A percentile compares a stretch with the other conserved stretches of the same genome.
These are phyloP conservation scores for Cladophialophora carrionii DNA, from an alignment of 2,329 filamentous ascomycete genomes.

Conservation along the genomic window DNA sequence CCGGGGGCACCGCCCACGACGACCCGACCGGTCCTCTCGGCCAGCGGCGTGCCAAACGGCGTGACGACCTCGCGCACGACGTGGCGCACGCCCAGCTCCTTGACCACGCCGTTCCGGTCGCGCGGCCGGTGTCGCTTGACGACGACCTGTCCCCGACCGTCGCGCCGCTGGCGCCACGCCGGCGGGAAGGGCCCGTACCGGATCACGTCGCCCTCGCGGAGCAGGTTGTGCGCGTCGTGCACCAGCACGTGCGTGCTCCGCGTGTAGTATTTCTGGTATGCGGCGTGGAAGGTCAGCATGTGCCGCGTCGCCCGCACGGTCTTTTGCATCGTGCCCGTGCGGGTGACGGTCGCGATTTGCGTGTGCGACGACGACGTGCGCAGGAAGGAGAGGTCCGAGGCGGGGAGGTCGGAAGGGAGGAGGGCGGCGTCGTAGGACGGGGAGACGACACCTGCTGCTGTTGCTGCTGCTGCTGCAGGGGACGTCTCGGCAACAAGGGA, in stretches of 20 bases:
- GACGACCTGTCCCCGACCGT: constrained; percentile 18
- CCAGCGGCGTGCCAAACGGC: constrained; percentile 34
- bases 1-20: constrained; percentile 22
- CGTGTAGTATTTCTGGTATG: constrained; percentile 36
- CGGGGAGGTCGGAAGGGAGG: constrained; percentile 1
- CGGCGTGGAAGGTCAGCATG: constrained; percentile 31
- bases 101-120: constrained; percentile 13
- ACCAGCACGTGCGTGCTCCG: constrained; percentile 30
- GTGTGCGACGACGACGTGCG: constrained; percentile 6
- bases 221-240: constrained; percentile 34
- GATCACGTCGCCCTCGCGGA: constrained; percentile 37
- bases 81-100: constrained; percentile 24
- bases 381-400: constrained; percentile 14
- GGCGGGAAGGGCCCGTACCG: constrained; percentile 31
- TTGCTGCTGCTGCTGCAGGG: not conserved
- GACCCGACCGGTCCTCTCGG: constrained; percentile 12
- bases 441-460: not conserved
- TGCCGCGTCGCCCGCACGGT: constrained; percentile 30
- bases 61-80: constrained; percentile 33
- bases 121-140: constrained; percentile 16
- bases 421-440: not conserved
- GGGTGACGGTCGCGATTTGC: constrained; percentile 23
- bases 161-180: constrained; percentile 18
- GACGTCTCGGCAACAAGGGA: not conserved
- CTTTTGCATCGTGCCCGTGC: constrained; percentile 28